These are phyloP conservation scores for Talaromyces wortmannii DNA, from an alignment of 495 filamentous ascomycete species.

Conservation along the genomic window DNA sequence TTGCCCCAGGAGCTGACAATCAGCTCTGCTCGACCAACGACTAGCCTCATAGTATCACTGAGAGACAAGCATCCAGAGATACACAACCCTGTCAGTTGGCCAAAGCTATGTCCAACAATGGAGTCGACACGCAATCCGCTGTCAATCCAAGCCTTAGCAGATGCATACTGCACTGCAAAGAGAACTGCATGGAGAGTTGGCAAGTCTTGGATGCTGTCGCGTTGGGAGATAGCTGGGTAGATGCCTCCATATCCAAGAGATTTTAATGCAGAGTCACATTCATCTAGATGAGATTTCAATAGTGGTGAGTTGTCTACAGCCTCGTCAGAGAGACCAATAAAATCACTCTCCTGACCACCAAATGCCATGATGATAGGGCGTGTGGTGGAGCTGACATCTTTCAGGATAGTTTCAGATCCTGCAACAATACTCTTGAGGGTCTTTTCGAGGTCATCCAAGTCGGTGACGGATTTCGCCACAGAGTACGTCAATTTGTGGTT, in stretches of 20 bases:
- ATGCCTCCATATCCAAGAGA: conserved; percentile 24
- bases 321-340: conserved; percentile 28
- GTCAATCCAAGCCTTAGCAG: conserved; percentile 42
- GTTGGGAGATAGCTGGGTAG: conserved; percentile 42
- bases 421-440: not conserved
- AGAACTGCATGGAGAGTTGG: conserved; percentile 32
- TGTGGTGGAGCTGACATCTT: not conserved
- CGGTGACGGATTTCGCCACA: conserved; percentile 1
- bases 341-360: conserved; percentile 41
- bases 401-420: not conserved
- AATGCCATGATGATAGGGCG: conserved; percentile 45
- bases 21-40: conserved; percentile 29
- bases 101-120: conserved; percentile 48
- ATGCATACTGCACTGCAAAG: conserved; percentile 43
- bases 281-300: conserved; percentile 32
- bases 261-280: conserved; percentile 16
- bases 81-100: conserved; percentile 42
- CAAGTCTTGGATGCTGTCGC: conserved; percentile 20
- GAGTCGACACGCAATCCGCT: conserved; percentile 26
- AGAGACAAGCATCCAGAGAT: conserved; percentile 31
- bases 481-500: conserved; percentile 5
- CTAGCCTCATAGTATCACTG: conserved; percentile 26
- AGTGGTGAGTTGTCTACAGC: conserved; percentile 26
- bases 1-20: conserved; percentile 26
- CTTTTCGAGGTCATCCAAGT: conserved; percentile 6